Base-by-base conservation (phyloP, 768 basidiomycete genomes). In the Lactifluus subvellereus region DNA sequence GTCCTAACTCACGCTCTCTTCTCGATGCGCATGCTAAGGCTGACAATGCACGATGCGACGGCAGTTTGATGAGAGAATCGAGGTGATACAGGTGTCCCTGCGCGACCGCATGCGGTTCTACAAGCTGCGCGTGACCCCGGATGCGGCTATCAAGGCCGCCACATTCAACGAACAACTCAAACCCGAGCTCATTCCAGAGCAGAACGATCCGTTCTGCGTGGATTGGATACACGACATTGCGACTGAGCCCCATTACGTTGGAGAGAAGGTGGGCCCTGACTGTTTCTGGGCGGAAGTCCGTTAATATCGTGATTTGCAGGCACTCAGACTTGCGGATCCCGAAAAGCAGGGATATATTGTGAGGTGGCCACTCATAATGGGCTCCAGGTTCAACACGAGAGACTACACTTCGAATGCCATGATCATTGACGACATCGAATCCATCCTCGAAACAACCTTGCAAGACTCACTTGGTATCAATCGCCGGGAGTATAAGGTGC, bases 21-120 rank as follows among this genome's bases (percentile, higher is more conserved):
- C 48, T 52, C 30, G 51, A 40, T 30, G 42, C 16, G 51, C 45
- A 16, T 50, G 52, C 22, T 53, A 10, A 49, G 11, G 47, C 30
- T 64, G 47, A 50, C 6, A 1, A 13, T 56, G 53, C 22, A 42
- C 37, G 35, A 47, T 37, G 38, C 9, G 18, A 32, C 20, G 35
- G 35, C 57, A 91, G 89, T 89, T 93, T 62, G 85, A 90, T 63
- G 79, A 81, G 27, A 93, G 93, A 70, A 80, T 96, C 32, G 79
- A 85, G 3, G 83, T 84, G 4, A 85, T 91, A 20, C 81, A 82
- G 1, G 74, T 83, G 45, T 90, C 90, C 3, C 78, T 93, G 47
- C 84, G 89, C 30, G 90, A 91, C 58, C 78, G 90, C 57, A 91
- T 92, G 90, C 81, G 85, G 35, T 92, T 92, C 72, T 92, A 92